Conservation (phyloP, 2,329 filamentous ascomycete genomes). For the Fusarium succisae region DNA sequence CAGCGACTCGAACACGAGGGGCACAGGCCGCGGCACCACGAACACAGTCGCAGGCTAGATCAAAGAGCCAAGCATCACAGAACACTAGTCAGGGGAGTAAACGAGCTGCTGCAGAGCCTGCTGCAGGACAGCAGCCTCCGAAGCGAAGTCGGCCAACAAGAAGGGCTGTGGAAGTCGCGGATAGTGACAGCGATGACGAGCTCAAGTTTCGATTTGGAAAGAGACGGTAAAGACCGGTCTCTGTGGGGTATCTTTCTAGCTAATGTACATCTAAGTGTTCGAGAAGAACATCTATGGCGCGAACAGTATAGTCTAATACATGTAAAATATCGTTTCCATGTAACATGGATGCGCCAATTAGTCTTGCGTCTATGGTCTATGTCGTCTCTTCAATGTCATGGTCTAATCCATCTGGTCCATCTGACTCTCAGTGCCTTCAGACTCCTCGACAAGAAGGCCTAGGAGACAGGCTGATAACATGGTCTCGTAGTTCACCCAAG, state of each 20-base stretch:
- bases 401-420: slow-evolving; percentile 71
- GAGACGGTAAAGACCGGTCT: slow-evolving; percentile 50
- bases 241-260: slow-evolving; percentile 47
- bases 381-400: neutral
- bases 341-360: neutral
- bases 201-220: slow-evolving; percentile 66
- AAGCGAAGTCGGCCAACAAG: slow-evolving; percentile 49
- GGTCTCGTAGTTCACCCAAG: slow-evolving; percentile 78
- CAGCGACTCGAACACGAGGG: slow-evolving; percentile 38
- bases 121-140: slow-evolving; percentile 42
- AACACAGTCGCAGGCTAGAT: slow-evolving; percentile 44
- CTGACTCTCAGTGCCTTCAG: slow-evolving; percentile 50
- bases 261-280: slow-evolving; percentile 39
- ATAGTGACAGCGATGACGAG: slow-evolving; percentile 65
- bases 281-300: slow-evolving; percentile 20
- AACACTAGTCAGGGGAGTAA: slow-evolving; percentile 46
- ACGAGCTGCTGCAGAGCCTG: slow-evolving; percentile 46
- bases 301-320: slow-evolving; percentile 12
- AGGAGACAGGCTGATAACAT: slow-evolving; percentile 73
- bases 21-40: slow-evolving; percentile 37
- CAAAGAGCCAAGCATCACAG: slow-evolving; percentile 43
- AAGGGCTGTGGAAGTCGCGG: slow-evolving; percentile 47
- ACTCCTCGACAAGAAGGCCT: slow-evolving; percentile 70
- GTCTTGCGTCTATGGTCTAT: neutral
- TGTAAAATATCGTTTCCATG: neutral